Evolutionary conservation across 1,139 yeast genomes (phyloP).

Genomic region (Lodderomyces metapsilosis): DNA sequence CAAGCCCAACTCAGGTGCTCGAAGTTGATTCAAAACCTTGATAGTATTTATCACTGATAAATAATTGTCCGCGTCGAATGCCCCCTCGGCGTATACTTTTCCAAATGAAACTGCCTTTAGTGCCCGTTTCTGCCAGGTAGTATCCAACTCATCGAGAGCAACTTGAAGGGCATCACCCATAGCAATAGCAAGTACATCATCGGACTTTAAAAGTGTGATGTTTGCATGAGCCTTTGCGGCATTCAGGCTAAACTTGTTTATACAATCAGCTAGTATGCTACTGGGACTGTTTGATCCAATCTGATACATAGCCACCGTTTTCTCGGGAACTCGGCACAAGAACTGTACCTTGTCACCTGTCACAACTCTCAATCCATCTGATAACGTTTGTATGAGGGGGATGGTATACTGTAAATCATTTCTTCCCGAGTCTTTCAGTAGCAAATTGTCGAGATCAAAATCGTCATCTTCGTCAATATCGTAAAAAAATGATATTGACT

Average conservation of each 20-base stretch:
- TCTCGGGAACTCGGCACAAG: constrained; percentile 60
- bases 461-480: constrained; percentile 39
- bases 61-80: constrained; percentile 57
- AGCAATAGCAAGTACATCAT: constrained; percentile 55
- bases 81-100: constrained; percentile 55
- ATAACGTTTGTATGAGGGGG: constrained; percentile 48
- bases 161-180: constrained; percentile 72
- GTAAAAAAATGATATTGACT: constrained; percentile 48
- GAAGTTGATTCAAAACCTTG: constrained; percentile 67
- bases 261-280: constrained; percentile 78
- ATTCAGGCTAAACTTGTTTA: constrained; percentile 66
- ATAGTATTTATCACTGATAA: constrained; percentile 58
- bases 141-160: constrained; percentile 73
- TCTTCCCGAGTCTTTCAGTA: constrained; percentile 13
- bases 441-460: constrained; percentile 24
- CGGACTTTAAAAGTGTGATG: constrained; percentile 54
- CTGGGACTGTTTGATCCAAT: constrained; percentile 85
- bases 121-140: constrained; percentile 75
- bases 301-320: constrained; percentile 63
- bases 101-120: constrained; percentile 86
- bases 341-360: constrained; percentile 61
- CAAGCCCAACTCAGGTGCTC: constrained; percentile 64
- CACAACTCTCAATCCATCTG: constrained; percentile 71
- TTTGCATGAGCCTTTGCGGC: constrained; percentile 87
- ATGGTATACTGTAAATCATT: constrained; percentile 31